Evolutionary conservation across 2,329 filamentous ascomycete species (phyloP).

Genomic region (Fusarium sp.): DNA sequence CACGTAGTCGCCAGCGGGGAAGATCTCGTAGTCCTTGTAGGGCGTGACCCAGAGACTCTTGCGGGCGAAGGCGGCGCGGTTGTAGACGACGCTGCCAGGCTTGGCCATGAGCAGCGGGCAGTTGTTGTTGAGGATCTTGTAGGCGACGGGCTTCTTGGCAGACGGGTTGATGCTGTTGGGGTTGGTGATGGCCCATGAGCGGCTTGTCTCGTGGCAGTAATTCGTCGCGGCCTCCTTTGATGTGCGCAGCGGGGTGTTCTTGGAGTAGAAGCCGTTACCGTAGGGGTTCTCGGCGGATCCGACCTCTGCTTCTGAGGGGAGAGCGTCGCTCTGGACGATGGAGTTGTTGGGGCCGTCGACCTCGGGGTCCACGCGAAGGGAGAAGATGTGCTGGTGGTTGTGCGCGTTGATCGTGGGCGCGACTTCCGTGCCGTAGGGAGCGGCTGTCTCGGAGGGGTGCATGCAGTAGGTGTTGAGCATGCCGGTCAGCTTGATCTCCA

Average conservation of each 20-base stretch:
- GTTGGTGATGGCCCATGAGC: constrained; percentile 94
- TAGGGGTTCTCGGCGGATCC: constrained; percentile 87
- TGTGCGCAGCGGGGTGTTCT: constrained; percentile 83
- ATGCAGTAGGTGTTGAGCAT: constrained; percentile 61
- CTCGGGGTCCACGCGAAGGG: constrained; percentile 74
- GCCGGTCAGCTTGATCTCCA: constrained; percentile 68
- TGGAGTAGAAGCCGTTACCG: constrained; percentile 90
- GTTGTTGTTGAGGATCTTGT: constrained; percentile 91
- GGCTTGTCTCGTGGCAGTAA: constrained; percentile 82
- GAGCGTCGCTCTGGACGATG: constrained; percentile 82
- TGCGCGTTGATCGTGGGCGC: constrained; percentile 72
- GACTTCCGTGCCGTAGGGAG: constrained; percentile 75
- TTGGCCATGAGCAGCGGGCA: constrained; percentile 85
- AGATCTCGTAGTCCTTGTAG: constrained; percentile 85
- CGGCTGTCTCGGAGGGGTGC: constrained; percentile 54
- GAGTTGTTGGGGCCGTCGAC: constrained; percentile 73
- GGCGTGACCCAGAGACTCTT: constrained; percentile 47
- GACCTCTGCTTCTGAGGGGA: constrained; percentile 77
- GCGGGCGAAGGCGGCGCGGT: constrained; percentile 86
- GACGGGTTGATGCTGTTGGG: constrained; percentile 84
- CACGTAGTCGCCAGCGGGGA: constrained; percentile 88
- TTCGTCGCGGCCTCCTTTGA: constrained; percentile 77
- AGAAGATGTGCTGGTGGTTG: constrained; percentile 80
- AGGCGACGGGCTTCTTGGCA: constrained; percentile 85
- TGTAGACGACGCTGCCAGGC: constrained; percentile 85